Evolutionary conservation across 192 early-diverging fungal species (phyloP), one percentile per base, ranked within the genome.

Genomic region (Backusella psychrophila): DNA sequence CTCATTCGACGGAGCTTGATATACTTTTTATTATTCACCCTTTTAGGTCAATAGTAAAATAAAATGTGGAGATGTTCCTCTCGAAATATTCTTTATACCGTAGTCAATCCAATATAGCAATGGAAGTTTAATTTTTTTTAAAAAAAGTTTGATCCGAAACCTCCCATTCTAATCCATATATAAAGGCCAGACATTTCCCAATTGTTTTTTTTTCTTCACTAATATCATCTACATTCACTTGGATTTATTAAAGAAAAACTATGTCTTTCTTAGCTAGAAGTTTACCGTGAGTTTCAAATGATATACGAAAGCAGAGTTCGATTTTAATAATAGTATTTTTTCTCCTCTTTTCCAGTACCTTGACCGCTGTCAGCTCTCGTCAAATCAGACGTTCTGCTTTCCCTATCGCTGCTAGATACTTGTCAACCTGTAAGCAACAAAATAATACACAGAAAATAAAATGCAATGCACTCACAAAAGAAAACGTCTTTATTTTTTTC

Each of bases 341-440:
- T 35, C 17, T 67, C 15, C 14, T 33, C 17, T 35, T 23, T 38
- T 19, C 8, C 67, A 68, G 38, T 19, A 46, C 33, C 72, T 67
- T 72, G 72, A 31, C 71, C 34, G 31, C 26, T 73, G 31, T 53
- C 42, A 38, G 69, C 38, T 44, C 35, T 59, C 26, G 26, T 31
- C 41, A 67, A 15, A 66, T 35, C 15, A 36, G 53, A 29, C 75
- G 75, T 41, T n/a, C 49, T 33, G 66, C 80, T 42, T 73, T 77
- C 53, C 80, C 80, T 52, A 59, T 76, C 12, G 31, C 73, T 21
- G 38, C 66, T 14, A 76, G 80, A 42, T 77, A 38, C 56, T 63
- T 81, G 75, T 71, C 75, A 31, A 81, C 80, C 34, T 44, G 80
- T 81, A 77, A 77, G 46, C 34, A 59, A 6, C 19, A 15, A 66